Base-by-base conservation (phyloP, 768 basidiomycete species). In the Trametes cubensis region DNA sequence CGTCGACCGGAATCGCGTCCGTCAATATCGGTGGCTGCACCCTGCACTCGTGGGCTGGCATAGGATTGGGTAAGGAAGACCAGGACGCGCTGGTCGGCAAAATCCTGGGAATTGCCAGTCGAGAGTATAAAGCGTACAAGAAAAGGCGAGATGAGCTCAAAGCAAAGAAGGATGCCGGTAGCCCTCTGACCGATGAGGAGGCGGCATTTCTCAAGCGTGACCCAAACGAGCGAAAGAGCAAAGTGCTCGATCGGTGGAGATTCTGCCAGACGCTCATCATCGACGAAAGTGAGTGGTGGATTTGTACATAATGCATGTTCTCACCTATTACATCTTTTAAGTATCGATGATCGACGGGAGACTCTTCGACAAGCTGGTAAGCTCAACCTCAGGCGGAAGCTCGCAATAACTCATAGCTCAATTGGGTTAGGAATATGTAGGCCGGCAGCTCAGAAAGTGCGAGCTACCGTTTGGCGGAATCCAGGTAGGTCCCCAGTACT, bases 341-440 rank as follows among this genome's bases (percentile, higher is more conserved):
- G 92, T 95, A 53, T 95, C 94, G 1, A 95, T 96, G 94, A 83
- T 96, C 23, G 91, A 94, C 64, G 92, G 88, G 5, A 68, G 68
- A 10, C 74, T 92, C 2, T 93, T 94, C 65, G 92, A 95, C 72
- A 94, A 91, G 70, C 81, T 95, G 59, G 90, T 88, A 60, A 69
- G 76, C 52, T 11, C 25, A 6, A 49, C 26, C 4, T 28, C 17
- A 15, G 30, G 48, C 2, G 21, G 25, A 10, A 6, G 26, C 28
- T 28, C 2, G 3, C 17, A 3, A 30, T 28, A 15, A 49, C 34
- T 34, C 34, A 34, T 34, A 10, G 10, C 48, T 15, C 21, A 13
- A 23, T 46, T 5, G 23, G 8, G 17, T 6, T 51, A 89, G 87
- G 85, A 87, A 71, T 70, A 75, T 26, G 82, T 95, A 26, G 94